Conservation (phyloP, 306 rosid genomes). For the Malus orientalis region DNA sequence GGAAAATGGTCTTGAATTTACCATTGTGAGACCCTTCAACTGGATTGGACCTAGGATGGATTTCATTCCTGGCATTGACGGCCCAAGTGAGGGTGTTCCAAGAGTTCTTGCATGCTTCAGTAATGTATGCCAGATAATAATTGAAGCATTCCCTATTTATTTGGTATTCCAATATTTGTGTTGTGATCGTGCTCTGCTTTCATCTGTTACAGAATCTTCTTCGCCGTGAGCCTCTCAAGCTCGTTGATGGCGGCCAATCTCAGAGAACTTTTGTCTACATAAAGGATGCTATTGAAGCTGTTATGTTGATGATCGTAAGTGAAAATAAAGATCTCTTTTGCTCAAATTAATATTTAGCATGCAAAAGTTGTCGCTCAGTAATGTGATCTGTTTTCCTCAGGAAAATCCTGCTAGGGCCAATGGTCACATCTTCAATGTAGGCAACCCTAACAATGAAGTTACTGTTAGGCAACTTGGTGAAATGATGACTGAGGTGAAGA, state of each 20-base stretch:
- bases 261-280: constrained; percentile 87
- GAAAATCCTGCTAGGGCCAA: constrained; percentile 91
- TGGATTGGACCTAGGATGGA: constrained; percentile 99
- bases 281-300: constrained; percentile 93
- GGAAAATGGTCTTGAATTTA: constrained; percentile 77
- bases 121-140: constrained; percentile 38
- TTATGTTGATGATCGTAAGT: constrained; percentile 79
- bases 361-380: not conserved
- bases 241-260: constrained; percentile 89
- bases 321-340: not conserved
- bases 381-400: constrained; percentile 27
- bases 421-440: constrained; percentile 84
- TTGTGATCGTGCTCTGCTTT: constrained; percentile 18
- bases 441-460: constrained; percentile 93
- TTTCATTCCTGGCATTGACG: constrained; percentile 94
- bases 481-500: constrained; percentile 73
- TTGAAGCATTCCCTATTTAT: not conserved
- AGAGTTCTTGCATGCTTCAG: constrained; percentile 94
- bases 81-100: constrained; percentile 97
- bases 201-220: constrained; percentile 62
- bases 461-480: constrained; percentile 95
- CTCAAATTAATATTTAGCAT: not conserved
- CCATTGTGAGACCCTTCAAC: constrained; percentile 90
- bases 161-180: not conserved
- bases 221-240: constrained; percentile 88